These are phyloP conservation scores for Cryphonectria parasitica DNA, from an alignment of 2,329 filamentous ascomycete genomes.

Conservation along the genomic window DNA sequence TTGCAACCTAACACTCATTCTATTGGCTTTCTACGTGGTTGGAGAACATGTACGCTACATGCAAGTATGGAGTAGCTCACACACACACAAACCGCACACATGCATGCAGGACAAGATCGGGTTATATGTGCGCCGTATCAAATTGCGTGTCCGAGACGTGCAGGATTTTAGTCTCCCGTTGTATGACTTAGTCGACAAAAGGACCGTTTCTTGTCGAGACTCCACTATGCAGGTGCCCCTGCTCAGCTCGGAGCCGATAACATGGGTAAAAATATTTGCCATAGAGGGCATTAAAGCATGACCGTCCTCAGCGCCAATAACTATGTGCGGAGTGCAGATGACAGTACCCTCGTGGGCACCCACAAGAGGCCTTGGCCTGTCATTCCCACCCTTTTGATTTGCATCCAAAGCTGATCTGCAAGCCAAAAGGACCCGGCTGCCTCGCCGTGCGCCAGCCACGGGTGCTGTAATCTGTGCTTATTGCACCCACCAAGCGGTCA, in stretches of 20 bases:
- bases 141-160: neutral
- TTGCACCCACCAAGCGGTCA: neutral
- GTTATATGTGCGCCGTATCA: neutral
- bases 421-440: neutral
- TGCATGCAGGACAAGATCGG: neutral
- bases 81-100: neutral
- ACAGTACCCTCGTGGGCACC: neutral
- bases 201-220: neutral
- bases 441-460: neutral
- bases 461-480: neutral
- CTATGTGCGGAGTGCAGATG: neutral
- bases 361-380: neutral
- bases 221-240: neutral
- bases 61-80: neutral
- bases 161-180: neutral
- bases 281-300: neutral
- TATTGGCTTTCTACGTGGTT: neutral
- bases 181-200: slow-evolving; percentile 6
- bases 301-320: neutral
- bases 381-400: neutral
- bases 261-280: neutral
- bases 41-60: neutral
- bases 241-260: neutral
- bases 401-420: neutral
- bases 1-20: neutral